A percentile compares a stretch with the other conserved stretches of the same genome.
These are phyloP conservation scores for Carpinus viminea DNA, from an alignment of 306 rosid species.

Conservation along the genomic window DNA sequence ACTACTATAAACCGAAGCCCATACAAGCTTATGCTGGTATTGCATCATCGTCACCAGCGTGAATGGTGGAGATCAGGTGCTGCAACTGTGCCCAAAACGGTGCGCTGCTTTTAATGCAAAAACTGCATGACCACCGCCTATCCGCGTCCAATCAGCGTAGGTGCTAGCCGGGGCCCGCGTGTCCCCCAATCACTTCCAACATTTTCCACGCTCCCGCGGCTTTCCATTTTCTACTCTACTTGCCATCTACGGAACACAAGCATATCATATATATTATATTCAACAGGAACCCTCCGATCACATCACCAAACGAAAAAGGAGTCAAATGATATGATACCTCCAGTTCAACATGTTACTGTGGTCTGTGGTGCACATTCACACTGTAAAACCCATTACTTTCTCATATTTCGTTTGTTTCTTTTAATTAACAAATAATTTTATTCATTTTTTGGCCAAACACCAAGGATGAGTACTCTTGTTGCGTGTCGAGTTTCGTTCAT, in stretches of 20 bases:
- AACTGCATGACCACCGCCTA: neutral
- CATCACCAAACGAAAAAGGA: neutral
- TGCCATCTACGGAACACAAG: too few species aligned
- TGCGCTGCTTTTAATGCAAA: slow-evolving; percentile 5
- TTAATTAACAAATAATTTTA: too few species aligned
- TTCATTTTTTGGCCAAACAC: too few species aligned
- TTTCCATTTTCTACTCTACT: neutral
- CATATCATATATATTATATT: too few species aligned
- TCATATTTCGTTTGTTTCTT: too few species aligned
- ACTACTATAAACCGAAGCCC: neutral
- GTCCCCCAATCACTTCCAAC: neutral
- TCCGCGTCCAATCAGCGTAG: neutral
- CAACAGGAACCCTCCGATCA: neutral
- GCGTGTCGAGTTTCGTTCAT: too few species aligned
- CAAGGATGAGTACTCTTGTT: too few species aligned
- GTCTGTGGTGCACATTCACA: too few species aligned
- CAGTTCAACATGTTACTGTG: too few species aligned
- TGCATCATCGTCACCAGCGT: neutral
- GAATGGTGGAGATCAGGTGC: neutral
- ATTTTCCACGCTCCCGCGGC: neutral
- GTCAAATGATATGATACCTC: too few species aligned
- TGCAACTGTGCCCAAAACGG: neutral
- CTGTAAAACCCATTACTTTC: neutral
- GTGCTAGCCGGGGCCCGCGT: neutral
- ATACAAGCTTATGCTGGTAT: too few species aligned